Base-by-base conservation (phyloP, 164 flowering plant genomes). In the Kingdonia uniflora region DNA sequence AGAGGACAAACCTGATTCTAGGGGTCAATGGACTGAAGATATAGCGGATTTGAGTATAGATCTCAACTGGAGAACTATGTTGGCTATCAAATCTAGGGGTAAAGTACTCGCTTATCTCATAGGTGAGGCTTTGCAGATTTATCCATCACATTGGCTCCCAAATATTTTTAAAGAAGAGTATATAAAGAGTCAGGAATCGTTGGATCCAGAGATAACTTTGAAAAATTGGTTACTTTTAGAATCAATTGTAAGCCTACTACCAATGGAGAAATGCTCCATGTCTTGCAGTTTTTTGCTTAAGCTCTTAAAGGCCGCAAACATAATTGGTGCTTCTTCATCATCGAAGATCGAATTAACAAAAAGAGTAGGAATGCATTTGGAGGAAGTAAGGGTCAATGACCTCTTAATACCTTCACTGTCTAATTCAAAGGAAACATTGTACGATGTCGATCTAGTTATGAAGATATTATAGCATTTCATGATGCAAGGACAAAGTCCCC, bases 21-120 rank as follows among this genome's bases (percentile, higher is more conserved):
- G n/a, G n/a, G 35, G 84, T 1, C 87, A 95, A 95, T 90, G 97
- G 97, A 87, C 77, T 39, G 96, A 87, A 57, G 97, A 94, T 42
- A 43, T 94, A 25, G 80, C 95, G 3, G 96, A 87, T 35, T 58
- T 94, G 56, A 61, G 80, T 8, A 75, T 83, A 56, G 97, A 89
- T 61, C 77, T 87, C 29, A 87, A 80, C 51, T 77, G 88, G 95
- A 75, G 94, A 61, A 73, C 77, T 39, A 77, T 89, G 84, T 72
- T 76, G 15, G 88, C 82, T 10, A 64, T 94, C n/a, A 94, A 87
- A 60, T 80, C 97, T 0, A 73, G 77, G 14, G 77, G 78, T 15
- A 81, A 60, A 43, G 57, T 84, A 6, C 82, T 95, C 7, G 46
- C 82, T 0, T 65, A 62, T 42, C 71, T 89, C 13, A 71, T 94